Conservation (phyloP, 2,329 filamentous ascomycete species). For the Colletotrichum liriopes region DNA sequence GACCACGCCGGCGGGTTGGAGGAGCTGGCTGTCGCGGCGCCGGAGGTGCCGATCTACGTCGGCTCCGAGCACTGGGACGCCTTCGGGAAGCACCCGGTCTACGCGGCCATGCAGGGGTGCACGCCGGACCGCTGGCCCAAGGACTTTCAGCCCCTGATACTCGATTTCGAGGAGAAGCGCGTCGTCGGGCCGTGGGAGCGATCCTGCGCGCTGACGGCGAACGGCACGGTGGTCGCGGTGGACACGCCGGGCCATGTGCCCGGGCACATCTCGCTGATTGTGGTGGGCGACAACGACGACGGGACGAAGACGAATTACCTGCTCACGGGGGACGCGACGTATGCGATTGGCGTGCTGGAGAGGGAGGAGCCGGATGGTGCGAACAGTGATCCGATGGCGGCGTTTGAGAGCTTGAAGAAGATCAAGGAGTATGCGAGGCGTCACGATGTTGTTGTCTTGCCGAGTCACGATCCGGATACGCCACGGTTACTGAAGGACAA, state of each 20-base stretch:
- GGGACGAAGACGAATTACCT: constrained; percentile 47
- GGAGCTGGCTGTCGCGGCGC: constrained; percentile 47
- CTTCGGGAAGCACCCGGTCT: constrained; percentile 49
- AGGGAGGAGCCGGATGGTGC: constrained; percentile 52
- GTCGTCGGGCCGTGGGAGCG: constrained; percentile 50
- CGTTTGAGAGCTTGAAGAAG: constrained; percentile 49
- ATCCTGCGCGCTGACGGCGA: constrained; percentile 49
- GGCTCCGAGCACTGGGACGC: constrained; percentile 48
- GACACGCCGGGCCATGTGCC: constrained; percentile 54
- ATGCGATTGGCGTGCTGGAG: constrained; percentile 50
- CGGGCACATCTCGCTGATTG: constrained; percentile 51
- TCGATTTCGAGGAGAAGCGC: constrained; percentile 46
- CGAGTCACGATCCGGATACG: constrained; percentile 47
- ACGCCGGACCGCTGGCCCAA: constrained; percentile 52
- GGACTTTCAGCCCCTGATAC: constrained; percentile 49
- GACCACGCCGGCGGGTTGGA: constrained; percentile 48
- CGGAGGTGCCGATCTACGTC: constrained; percentile 48
- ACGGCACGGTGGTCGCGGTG: constrained; percentile 50
- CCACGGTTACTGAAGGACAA: constrained; percentile 22
- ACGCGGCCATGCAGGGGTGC: constrained; percentile 49
- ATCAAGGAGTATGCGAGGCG: constrained; percentile 52
- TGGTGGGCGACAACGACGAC: constrained; percentile 28
- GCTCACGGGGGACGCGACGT: constrained; percentile 52
- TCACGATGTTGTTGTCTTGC: constrained; percentile 48
- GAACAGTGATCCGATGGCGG: constrained; percentile 49